A percentile compares a stretch with the other conserved stretches of the same genome.
phyloP scores from a whole-genome alignment of 1,139 yeast genomes.

The Suhomyces kunorum region DNA sequence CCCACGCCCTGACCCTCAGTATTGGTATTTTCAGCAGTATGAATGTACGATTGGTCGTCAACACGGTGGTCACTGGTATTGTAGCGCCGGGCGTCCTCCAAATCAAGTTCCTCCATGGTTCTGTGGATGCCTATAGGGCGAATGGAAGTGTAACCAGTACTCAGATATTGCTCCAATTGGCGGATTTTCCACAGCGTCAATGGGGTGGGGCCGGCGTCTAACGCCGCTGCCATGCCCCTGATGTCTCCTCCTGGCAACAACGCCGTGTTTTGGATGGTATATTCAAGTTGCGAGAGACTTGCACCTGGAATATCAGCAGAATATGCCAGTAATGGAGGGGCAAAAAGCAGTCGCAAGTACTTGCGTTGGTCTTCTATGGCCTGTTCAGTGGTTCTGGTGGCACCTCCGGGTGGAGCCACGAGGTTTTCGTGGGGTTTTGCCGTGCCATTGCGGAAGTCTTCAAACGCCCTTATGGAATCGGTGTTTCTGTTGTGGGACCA shows the following conservation, averaged over 20 bases:
- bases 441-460: slow-evolving; percentile 10
- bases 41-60: slow-evolving; percentile 18
- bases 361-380: slow-evolving; percentile 22
- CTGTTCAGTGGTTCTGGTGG: slow-evolving; percentile 16
- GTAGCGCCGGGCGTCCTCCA: slow-evolving; percentile 21
- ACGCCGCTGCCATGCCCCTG: slow-evolving; percentile 1
- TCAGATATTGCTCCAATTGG: slow-evolving; percentile 44
- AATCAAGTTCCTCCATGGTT: slow-evolving; percentile 53
- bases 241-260: slow-evolving; percentile 13
- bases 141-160: slow-evolving; percentile 50
- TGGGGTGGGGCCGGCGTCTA: slow-evolving; percentile 19
- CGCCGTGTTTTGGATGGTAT: slow-evolving; percentile 29
- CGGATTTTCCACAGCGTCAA: slow-evolving; percentile 40
- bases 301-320: slow-evolving; percentile 56
- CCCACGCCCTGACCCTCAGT: slow-evolving; percentile 15
- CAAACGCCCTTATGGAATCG: slow-evolving; percentile 11
- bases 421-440: slow-evolving; percentile 1
- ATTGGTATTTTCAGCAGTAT: slow-evolving; percentile 19
- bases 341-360: slow-evolving; percentile 31
- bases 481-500: slow-evolving; percentile 32
- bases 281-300: slow-evolving; percentile 31
- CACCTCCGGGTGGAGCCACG: neutral
- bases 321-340: slow-evolving; percentile 57
- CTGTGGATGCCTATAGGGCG: slow-evolving; percentile 58
- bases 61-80: slow-evolving; percentile 18